Base-by-base conservation (phyloP, 1,284 basidiomycete species). In the Leccinum subrobustum region DNA sequence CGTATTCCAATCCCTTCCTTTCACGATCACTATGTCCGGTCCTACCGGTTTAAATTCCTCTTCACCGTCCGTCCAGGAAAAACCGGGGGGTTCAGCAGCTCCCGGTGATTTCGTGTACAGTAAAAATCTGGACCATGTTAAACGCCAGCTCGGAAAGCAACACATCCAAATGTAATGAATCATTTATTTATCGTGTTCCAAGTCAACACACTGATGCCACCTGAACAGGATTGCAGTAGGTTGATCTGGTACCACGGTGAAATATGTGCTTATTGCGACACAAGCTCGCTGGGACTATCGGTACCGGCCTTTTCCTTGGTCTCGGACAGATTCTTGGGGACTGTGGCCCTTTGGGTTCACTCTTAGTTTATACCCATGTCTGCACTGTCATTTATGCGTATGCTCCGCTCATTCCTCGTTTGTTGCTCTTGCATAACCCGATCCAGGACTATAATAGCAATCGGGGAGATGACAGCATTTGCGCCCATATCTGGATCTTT, bases 241-340 rank as follows among this genome's bases (percentile, higher is more conserved):
- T 73, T 52, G 11, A 14, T 31, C 29, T 33, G 42, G 12, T 48
- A 57, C 44, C 56, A 25, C 29, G 9, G 44, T 14, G 16, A 2
- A 20, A 35, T 20, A 12, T 16, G 31, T 9, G n/a, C 25, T 63
- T 58, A 63, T 47, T 37, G 7, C 57, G 25, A 66, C 35, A 59
- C 56, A 53, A 88, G 86, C 87, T 88, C 68, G 87, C 87, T 59
- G 88, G 88, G 39, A 88, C 86, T 33, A 83, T 90, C 62, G 88
- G 88, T 50, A 92, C 90, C 1, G 91, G 91, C 70, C 79, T 93
- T 20, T 95, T 95, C 79, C 79, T 95, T 48, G 91, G 91, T 63
- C 87, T 89, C 12, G 93, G 92, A 20, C 77, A 80, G 57, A 81
- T 86, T 3, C 77, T 89, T 14, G 67, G 72, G 12, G 73, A 69